A percentile compares a stretch with the other conserved stretches of the same genome.
These are phyloP conservation scores for Boeremia lycopersici DNA, from an alignment of 2,329 filamentous ascomycete genomes.

Conservation along the genomic window DNA sequence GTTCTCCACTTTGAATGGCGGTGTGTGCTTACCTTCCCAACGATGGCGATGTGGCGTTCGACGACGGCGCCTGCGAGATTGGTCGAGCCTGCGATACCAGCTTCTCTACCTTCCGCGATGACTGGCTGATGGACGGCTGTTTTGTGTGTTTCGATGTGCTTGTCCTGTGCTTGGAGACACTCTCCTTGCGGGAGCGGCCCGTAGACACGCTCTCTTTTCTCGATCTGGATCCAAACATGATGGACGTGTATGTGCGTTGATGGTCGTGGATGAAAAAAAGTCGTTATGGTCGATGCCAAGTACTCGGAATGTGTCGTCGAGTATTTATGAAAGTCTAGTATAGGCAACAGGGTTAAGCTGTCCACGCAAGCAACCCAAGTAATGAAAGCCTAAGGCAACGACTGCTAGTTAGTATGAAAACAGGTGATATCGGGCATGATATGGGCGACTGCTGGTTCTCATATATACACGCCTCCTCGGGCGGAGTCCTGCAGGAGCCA, in stretches of 20 bases:
- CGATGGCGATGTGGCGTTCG: constrained; percentile 44
- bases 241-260: constrained; percentile 19
- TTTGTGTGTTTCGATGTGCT: constrained; percentile 45
- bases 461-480: constrained; percentile 43
- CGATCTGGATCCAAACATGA: constrained; percentile 47
- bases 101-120: constrained; percentile 42
- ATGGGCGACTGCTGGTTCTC: constrained; percentile 30
- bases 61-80: constrained; percentile 36
- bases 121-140: constrained; percentile 46
- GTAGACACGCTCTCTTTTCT: constrained; percentile 45
- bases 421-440: constrained; percentile 36
- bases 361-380: constrained; percentile 31
- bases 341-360: constrained; percentile 41
- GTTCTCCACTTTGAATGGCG: not conserved
- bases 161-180: constrained; percentile 48
- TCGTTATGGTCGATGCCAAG: constrained; percentile 16
- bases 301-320: constrained; percentile 23
- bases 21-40: constrained; percentile 43
- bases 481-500: constrained; percentile 14
- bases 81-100: constrained; percentile 43
- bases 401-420: constrained; percentile 29
- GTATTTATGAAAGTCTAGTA: constrained; percentile 35
- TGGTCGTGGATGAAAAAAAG: constrained; percentile 14
- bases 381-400: constrained; percentile 41
- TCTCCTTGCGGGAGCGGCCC: constrained; percentile 39